Base-by-base conservation (phyloP, 805 yeast species). In the baker's yeast (Saccharomyces cerevisiae) region DNA sequence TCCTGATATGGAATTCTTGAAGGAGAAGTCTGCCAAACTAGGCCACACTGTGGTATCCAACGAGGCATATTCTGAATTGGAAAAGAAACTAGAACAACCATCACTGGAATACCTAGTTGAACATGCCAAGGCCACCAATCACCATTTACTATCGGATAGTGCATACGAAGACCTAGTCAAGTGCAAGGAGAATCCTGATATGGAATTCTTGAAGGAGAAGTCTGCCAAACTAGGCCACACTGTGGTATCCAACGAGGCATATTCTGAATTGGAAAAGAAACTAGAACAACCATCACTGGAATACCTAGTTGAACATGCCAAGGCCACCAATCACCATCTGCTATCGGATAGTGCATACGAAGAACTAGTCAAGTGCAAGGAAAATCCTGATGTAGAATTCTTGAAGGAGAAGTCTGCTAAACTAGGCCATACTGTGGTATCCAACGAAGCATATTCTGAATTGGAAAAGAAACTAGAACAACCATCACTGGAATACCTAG, bases 1-100 rank as follows among this genome's bases (percentile, higher is more conserved):
- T 14, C 64, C 62, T 22, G 29, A 54, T 10, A 17, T 52, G 4
- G 61, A 57, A 22, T 54, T 48, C 32, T 31, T 60, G 54, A 49
- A 32, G 5, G 50, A 52, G 24, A 54, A 53, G n/a, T 58, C 61
- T 13, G 30, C 32, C 1, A 26, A 41, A 3, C 46, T 60, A 36
- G 70, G 67, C 8, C 54, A 59, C 28, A 55, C 30, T 10, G 8
- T 29, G 2, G 30, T 29, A 2, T 29, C 30, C 11, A 6, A 29
- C 8, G 30, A 29, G 30, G 27, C 27, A 26, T 29, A 29, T 10
- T 29, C 30, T 29, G 8, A 29, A 8, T 29, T 29, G 11, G 30
- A 29, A 5, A 29, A 29, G 8, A 32, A 30, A 21, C 6, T 54
- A 4, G 49, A 51, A 21, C 41, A 47, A 17, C 59, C 59, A 22